phyloP scores from a whole-genome alignment of 1,139 yeast species.

The Scheffersomyces stambukii region DNA sequence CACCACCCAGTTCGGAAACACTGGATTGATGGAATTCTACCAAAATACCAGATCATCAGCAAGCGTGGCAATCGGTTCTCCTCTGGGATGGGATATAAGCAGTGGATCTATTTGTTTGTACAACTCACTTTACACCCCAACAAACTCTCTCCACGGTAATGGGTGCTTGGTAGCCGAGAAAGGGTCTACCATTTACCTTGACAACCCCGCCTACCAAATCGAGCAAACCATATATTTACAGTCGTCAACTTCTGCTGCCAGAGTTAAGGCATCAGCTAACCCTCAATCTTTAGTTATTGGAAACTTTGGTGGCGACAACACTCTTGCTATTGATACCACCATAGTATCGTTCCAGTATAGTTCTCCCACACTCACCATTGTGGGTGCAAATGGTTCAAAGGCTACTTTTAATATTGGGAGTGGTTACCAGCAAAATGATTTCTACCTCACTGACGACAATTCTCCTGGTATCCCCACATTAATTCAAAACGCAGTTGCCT shows the following conservation, averaged over 20 bases:
- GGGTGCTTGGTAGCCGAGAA: slow-evolving; percentile 25
- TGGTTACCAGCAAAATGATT: slow-evolving; percentile 12
- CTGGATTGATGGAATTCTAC: slow-evolving; percentile 20
- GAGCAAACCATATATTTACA: slow-evolving; percentile 19
- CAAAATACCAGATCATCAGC: slow-evolving; percentile 16
- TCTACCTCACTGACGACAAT: slow-evolving; percentile 9
- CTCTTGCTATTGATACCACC: slow-evolving; percentile 19
- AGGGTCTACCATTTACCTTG: slow-evolving; percentile 16
- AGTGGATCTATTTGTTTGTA: slow-evolving; percentile 26
- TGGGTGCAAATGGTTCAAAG: slow-evolving; percentile 4
- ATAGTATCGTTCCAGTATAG: slow-evolving; percentile 12
- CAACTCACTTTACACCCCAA: slow-evolving; percentile 19
- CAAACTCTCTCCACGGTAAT: slow-evolving; percentile 19
- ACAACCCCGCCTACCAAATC: slow-evolving; percentile 9
- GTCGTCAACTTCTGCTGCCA: slow-evolving; percentile 13
- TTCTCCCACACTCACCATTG: slow-evolving; percentile 14
- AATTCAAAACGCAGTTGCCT: too few relatives aligned
- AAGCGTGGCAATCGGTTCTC: slow-evolving; percentile 16
- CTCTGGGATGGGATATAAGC: slow-evolving; percentile 16
- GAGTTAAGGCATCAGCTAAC: slow-evolving; percentile 13
- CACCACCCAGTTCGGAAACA: slow-evolving; percentile 18
- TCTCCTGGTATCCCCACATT: too few relatives aligned
- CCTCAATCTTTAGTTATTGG: slow-evolving; percentile 20
- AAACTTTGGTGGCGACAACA: slow-evolving; percentile 30
- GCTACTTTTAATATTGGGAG: slow-evolving; percentile 20